These are phyloP conservation scores for Grifola frondosa DNA, from an alignment of 1,284 basidiomycete genomes.

Conservation along the genomic window DNA sequence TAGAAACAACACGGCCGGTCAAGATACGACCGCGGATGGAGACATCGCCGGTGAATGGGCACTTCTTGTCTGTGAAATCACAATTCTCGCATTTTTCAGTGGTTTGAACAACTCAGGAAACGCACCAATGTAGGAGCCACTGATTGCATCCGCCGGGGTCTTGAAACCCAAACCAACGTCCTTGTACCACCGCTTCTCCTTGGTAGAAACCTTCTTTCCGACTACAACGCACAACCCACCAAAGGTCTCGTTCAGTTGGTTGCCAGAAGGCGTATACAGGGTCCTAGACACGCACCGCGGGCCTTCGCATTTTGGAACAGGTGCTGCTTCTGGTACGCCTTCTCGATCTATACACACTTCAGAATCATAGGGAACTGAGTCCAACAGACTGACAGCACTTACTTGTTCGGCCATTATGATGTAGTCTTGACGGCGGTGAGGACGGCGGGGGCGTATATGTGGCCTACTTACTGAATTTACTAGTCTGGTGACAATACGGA, in stretches of 20 bases:
- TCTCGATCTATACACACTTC: conserved; percentile 67
- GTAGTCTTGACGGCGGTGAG: conserved; percentile 33
- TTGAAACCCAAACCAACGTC: conserved; percentile 97
- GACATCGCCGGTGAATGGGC: conserved; percentile 93
- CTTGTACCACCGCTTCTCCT: conserved; percentile 99
- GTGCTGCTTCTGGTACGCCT: conserved; percentile 95
- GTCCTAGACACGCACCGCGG: conserved; percentile 83
- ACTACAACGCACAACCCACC: conserved; percentile 40
- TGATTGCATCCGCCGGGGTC: conserved; percentile 95
- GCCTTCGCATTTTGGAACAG: conserved; percentile 98
- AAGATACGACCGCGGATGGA: conserved; percentile 99
- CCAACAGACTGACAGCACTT: conserved; percentile 22
- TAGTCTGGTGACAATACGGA: conserved; percentile 20
- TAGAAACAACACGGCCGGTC: conserved; percentile 95
- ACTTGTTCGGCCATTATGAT: conserved; percentile 70
- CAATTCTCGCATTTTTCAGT: neutral
- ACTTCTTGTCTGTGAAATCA: conserved; percentile 88
- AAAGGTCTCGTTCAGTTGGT: conserved; percentile 5
- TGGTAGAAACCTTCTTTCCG: conserved; percentile 89
- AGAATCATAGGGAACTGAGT: conserved; percentile 1
- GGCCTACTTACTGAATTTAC: conserved; percentile 22
- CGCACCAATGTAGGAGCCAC: conserved; percentile 94
- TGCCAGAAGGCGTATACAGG: conserved; percentile 3
- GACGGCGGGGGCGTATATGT: conserved; percentile 24
- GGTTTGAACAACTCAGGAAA: too few relatives aligned